Evolutionary conservation across 495 filamentous ascomycete species (phyloP).

Genomic region (Letharia lupina): DNA sequence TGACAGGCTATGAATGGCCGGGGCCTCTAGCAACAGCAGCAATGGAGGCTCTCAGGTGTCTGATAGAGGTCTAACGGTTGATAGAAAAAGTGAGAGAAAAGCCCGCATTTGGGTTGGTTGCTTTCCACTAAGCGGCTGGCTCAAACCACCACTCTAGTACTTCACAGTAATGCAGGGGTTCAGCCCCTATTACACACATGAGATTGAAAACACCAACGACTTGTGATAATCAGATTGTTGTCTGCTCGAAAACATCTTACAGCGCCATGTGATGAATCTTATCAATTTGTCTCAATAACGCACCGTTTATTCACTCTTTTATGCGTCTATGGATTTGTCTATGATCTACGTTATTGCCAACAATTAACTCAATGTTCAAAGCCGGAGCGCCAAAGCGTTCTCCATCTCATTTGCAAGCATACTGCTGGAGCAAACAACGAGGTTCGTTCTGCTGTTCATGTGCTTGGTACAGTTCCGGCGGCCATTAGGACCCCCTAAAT

Average conservation of each 20-base stretch:
- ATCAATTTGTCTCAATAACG: not conserved
- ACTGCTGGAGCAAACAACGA: not conserved
- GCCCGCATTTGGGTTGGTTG: not conserved
- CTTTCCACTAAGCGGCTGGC: conserved; percentile 5
- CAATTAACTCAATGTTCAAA: not conserved
- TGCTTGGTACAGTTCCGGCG: not conserved
- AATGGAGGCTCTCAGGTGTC: not conserved
- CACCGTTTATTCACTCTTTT: not conserved
- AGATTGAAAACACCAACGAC: not conserved
- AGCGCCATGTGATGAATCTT: not conserved
- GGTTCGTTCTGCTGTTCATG: not conserved
- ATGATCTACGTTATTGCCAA: not conserved
- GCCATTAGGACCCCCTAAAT: not conserved
- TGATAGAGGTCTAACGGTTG: not conserved
- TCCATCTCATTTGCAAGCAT: not conserved
- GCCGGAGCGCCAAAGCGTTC: not conserved
- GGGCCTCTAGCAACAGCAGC: not conserved
- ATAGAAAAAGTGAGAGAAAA: not conserved
- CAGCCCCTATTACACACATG: not conserved
- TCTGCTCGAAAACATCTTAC: not conserved
- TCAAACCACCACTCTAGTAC: not conserved
- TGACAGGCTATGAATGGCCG: not conserved
- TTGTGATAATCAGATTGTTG: not conserved
- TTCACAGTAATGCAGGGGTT: not conserved
- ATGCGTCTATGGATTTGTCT: not conserved